Evolutionary conservation across 2,329 filamentous ascomycete species (phyloP), one percentile per base, ranked within the genome.

Genomic region (Cytospora piceae): DNA sequence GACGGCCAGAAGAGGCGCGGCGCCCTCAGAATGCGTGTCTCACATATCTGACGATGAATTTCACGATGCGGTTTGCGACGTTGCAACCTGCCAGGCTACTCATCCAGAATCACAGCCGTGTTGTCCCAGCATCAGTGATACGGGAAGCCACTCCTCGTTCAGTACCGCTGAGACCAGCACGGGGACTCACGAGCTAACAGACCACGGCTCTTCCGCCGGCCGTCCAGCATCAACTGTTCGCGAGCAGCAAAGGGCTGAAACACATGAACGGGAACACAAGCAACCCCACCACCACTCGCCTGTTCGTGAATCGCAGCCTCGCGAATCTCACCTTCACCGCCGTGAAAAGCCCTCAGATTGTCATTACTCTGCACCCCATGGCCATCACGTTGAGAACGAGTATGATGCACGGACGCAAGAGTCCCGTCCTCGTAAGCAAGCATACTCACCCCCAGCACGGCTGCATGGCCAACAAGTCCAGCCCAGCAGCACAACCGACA

Each of bases 51-150:
- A 63, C 37, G 54, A 56, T 39, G 67, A 62, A 3, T 72, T 34
- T 39, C 39, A 27, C n/a, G 59, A 60, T 9, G 66, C 60, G 8
- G 9, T 15, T n/a, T 68, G 70, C 62, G 68, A 64, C 15, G 69
- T 69, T 39, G 52, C 61, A 11, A 57, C 32, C 53, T 73, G 70
- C 46, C 68, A 63, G 55, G 68, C 69, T 8, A 72, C 69, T 15
- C 67, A 73, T 64, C 42, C 58, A 17, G 69, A 69, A 20, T 63
- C 71, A 60, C 67, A 64, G 27, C 66, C 70, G 12, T 68, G 67
- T 37, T 68, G 69, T 22, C 70, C 73, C 54, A 69, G 71, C 34
- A 64, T 68, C n/a, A 69, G 63, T 22, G 71, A 69, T 29, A 69
- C 64, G n/a, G 55, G 51, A 32, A 56, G 32, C 7, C 56, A 51